Evolutionary conservation across 257 asterid genomes (phyloP), one percentile per base, ranked within the genome.

Genomic region (Rhazya stricta): DNA sequence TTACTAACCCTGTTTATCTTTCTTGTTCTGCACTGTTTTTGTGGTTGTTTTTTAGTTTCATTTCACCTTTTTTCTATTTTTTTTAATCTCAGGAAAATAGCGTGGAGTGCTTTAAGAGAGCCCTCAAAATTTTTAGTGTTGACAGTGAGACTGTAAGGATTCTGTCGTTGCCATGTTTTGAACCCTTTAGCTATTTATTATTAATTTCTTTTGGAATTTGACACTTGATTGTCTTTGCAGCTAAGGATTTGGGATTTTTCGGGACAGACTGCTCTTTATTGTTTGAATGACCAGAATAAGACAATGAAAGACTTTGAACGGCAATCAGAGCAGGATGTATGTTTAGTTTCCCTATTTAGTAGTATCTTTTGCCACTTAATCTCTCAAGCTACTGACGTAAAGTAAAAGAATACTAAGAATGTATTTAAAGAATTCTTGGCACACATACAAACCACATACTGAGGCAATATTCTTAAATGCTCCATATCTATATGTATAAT

Each of bases 231-330:
- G 69, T 67, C 36, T 43, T 25, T 79, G 86, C 96, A 94, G 98
- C 81, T 89, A 67, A 86, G 91, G 78, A 87, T 94, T 79, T 94
- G 98, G 99, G 99, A 94, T 85, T 92, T 94, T 78, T 88, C 98
- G 37, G 98, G 97, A 75, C 94, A 85, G 86, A 90, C 96, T 36
- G 80, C 83, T 25, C 76, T 87, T 84, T 91, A 85, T 84, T 84
- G 90, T 80, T 76, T 86, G 85, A 87, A 83, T 32, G 96, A 90
- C 84, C 86, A 83, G 83, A 84, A 84, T 84, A 86, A 85, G 87
- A 81, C 65, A 86, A 75, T 80, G 46, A 89, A 90, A 78, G 98
- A 92, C 73, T 84, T 86, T 42, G 93, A 78, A 67, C 84, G 87
- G 83, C 96, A 82, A 79, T 70, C 90, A 73, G 98, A 89, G 78